phyloP scores from a whole-genome alignment of 1,139 yeast genomes.

The Hyphopichia pseudoburtonii region DNA sequence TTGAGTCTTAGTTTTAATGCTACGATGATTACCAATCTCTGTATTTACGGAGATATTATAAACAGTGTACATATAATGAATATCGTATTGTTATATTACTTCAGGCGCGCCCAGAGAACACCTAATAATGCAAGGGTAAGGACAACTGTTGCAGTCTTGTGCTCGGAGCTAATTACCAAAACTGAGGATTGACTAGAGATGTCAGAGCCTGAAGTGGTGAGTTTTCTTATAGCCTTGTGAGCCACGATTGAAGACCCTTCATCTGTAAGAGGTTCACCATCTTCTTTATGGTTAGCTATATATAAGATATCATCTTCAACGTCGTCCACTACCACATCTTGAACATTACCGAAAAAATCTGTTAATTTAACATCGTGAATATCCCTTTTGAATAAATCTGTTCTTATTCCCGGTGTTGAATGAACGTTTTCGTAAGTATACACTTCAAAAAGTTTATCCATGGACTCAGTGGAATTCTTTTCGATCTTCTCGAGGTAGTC shows the following conservation, averaged over 20 bases:
- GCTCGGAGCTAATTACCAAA: not conserved
- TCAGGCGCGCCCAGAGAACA: slow-evolving; percentile 1
- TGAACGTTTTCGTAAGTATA: slow-evolving; percentile 85
- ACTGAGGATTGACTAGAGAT: not conserved
- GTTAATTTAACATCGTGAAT: slow-evolving; percentile 74
- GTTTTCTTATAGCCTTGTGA: too few relatives aligned
- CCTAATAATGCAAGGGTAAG: slow-evolving; percentile 1
- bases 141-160: not conserved
- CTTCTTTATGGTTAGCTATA: slow-evolving; percentile 26
- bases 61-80: too few relatives aligned
- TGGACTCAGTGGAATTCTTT: slow-evolving; percentile 69
- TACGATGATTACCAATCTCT: too few relatives aligned
- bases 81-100: too few relatives aligned
- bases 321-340: slow-evolving; percentile 70
- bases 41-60: too few relatives aligned
- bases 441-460: slow-evolving; percentile 79
- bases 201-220: not conserved
- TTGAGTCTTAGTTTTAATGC: too few relatives aligned
- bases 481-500: slow-evolving; percentile 84
- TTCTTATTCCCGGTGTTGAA: slow-evolving; percentile 87
- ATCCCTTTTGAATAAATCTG: slow-evolving; percentile 72
- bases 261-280: slow-evolving; percentile 13
- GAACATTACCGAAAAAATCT: slow-evolving; percentile 94
- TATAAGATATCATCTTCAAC: slow-evolving; percentile 47
- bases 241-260: not conserved